Base-by-base conservation (phyloP, 805 yeast genomes). In the Starmerella geochares region DNA sequence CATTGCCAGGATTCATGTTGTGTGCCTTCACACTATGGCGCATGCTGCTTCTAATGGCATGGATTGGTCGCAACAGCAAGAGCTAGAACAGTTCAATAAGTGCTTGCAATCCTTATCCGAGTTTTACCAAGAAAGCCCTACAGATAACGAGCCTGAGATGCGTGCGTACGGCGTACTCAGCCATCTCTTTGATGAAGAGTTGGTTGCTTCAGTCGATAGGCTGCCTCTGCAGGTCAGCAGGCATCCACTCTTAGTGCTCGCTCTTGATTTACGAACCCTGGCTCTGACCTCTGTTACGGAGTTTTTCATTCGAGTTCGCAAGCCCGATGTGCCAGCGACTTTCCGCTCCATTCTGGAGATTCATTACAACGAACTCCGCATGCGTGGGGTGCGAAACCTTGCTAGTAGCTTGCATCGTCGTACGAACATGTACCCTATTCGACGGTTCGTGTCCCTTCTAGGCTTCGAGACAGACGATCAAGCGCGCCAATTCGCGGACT, bases 31-130 rank as follows among this genome's bases (percentile, higher is more conserved):
- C 66, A 67, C 83, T 1, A 87, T 92, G 96, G 83, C 95, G 0
- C 14, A 17, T 11, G 40, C 42, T 9, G 29, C 40, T 1, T 65
- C 76, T 9, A 33, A 47, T 11, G 73, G 70, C 29, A 69, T 71
- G 2, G 94, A 86, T 51, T 88, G 81, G 62, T 87, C 95, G 8
- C 84, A 84, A 58, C 98, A 92, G 63, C 98, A 92, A 65, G 98
- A 92, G 67, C 63, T 90, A 16, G 98, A 92, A 64, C 98, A 92
- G 63, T 75, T 92, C 63, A 87, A 85, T 62, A 92, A 92, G 60
- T 84, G 96, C 0, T 65, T 92, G 42, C 95, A 90, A 60, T 84
- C 97, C 0, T 68, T 92, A 31, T 75, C 84, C 2, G 96, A 92
- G 62, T 84, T 87, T 62, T 92, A 92, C 61, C 25, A 48, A 5